These are phyloP conservation scores for Dioscorea alata DNA, from an alignment of 106 monocot species.

Conservation along the genomic window DNA sequence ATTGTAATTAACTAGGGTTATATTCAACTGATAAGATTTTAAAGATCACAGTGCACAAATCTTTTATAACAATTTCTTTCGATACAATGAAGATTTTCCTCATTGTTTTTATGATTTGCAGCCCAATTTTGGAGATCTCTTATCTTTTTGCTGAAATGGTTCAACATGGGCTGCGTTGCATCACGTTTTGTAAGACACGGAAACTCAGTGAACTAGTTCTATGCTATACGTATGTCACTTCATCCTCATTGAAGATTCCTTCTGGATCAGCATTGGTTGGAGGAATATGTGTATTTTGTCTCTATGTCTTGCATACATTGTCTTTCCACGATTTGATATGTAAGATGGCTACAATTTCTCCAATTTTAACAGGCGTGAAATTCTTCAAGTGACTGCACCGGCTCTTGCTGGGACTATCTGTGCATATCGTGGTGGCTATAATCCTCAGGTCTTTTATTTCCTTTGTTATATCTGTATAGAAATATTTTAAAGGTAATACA, in stretches of 20 bases:
- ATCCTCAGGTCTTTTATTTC: slow-evolving; percentile 39
- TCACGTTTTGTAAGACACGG: slow-evolving; percentile 93
- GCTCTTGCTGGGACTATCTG: slow-evolving; percentile 54
- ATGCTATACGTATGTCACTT: slow-evolving; percentile 62
- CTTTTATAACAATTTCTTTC: too few species aligned
- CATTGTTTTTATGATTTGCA: slow-evolving; percentile 14
- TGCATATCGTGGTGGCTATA: slow-evolving; percentile 92
- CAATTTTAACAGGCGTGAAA: slow-evolving; percentile 58
- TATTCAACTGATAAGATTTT: too few species aligned
- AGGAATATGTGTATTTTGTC: too few species aligned
- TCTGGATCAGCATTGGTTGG: too few species aligned
- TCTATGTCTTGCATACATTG: too few species aligned
- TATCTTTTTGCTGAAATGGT: slow-evolving; percentile 90
- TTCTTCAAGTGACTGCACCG: slow-evolving; percentile 57
- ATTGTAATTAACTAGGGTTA: too few species aligned
- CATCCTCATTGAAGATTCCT: neutral
- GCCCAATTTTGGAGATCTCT: slow-evolving; percentile 79
- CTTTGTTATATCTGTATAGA: slow-evolving; percentile 5
- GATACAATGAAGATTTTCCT: too few species aligned
- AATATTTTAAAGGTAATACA: too few species aligned
- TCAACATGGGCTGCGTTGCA: slow-evolving; percentile 91
- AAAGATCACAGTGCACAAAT: too few species aligned
- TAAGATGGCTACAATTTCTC: too few species aligned
- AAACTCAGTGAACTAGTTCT: slow-evolving; percentile 87
- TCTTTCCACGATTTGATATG: too few species aligned